Percentiles rank a stretch among this genome's conserved stretches.
phyloP scores from a whole-genome alignment of 2,329 filamentous ascomycete genomes.

The Fusarium sp. region DNA sequence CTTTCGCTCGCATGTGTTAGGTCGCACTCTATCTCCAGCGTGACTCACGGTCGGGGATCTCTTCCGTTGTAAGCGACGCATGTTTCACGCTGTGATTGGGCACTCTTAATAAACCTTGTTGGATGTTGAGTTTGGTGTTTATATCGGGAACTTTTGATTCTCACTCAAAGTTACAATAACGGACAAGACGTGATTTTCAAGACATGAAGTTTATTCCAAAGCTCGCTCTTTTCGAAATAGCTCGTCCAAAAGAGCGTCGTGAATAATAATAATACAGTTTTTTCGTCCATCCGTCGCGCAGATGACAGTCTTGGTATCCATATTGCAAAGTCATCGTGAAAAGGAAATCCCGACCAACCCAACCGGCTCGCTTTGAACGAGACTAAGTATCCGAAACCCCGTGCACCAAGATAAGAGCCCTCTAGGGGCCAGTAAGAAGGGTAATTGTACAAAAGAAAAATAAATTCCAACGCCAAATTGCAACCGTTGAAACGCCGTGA shows the following conservation, averaged over 20 bases:
- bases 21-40: conserved; percentile 20
- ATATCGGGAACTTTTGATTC: conserved; percentile 10
- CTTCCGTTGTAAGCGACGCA: conserved; percentile 35
- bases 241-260: conserved; percentile 43
- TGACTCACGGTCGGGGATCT: conserved; percentile 43
- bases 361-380: conserved; percentile 23
- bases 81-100: conserved; percentile 41
- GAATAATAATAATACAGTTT: conserved; percentile 50
- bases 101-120: conserved; percentile 27
- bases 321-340: conserved; percentile 28
- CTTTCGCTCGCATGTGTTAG: conserved; percentile 9
- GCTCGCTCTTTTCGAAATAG: conserved; percentile 26
- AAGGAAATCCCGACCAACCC: conserved; percentile 9
- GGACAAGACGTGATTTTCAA: background rate
- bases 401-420: conserved; percentile 31
- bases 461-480: conserved; percentile 17
- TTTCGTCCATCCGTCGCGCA: conserved; percentile 30
- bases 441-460: conserved; percentile 53
- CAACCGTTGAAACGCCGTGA: conserved; percentile 25
- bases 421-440: conserved; percentile 39
- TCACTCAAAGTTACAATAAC: background rate
- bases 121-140: background rate
- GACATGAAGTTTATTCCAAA: conserved; percentile 14
- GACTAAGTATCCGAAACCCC: conserved; percentile 17
- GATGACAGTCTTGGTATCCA: conserved; percentile 46